Evolutionary conservation across 1,284 basidiomycete genomes (phyloP).

Genomic region (Ustilago lituana): DNA sequence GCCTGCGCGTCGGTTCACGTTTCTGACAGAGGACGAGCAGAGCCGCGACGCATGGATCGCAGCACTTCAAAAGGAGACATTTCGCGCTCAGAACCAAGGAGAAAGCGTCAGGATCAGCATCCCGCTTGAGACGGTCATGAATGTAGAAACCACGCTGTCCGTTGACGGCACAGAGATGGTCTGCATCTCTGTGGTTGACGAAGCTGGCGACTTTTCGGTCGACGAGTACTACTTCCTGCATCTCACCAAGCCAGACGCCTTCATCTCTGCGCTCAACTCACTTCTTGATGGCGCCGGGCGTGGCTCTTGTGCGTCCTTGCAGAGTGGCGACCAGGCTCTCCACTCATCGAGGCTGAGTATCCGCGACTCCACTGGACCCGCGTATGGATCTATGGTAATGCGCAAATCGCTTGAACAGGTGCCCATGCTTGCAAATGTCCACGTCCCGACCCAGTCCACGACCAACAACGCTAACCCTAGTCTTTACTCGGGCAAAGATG

Average conservation of each 20-base stretch:
- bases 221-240: slow-evolving; percentile 61
- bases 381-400: slow-evolving; percentile 4
- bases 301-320: slow-evolving; percentile 16
- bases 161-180: slow-evolving; percentile 52
- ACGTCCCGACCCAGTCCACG: not conserved
- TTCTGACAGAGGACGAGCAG: slow-evolving; percentile 61
- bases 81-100: slow-evolving; percentile 93
- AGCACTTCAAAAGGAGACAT: slow-evolving; percentile 84
- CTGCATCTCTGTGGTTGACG: slow-evolving; percentile 55
- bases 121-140: slow-evolving; percentile 86
- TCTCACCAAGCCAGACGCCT: slow-evolving; percentile 37
- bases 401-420: slow-evolving; percentile 37
- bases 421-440: slow-evolving; percentile 20
- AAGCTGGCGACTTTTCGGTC: slow-evolving; percentile 51
- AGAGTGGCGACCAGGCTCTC: slow-evolving; percentile 19
- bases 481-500: not conserved
- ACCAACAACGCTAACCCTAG: not conserved
- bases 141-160: slow-evolving; percentile 79
- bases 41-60: slow-evolving; percentile 79
- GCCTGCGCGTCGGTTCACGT: slow-evolving; percentile 63
- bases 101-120: slow-evolving; percentile 91
- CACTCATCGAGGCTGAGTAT: slow-evolving; percentile 35
- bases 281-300: slow-evolving; percentile 12
- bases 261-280: slow-evolving; percentile 21
- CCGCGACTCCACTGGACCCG: slow-evolving; percentile 34